Evolutionary conservation across 208 protist genomes (phyloP), one percentile per base, ranked within the genome.

Genomic region (Kentomonas sorsogonicus): DNA sequence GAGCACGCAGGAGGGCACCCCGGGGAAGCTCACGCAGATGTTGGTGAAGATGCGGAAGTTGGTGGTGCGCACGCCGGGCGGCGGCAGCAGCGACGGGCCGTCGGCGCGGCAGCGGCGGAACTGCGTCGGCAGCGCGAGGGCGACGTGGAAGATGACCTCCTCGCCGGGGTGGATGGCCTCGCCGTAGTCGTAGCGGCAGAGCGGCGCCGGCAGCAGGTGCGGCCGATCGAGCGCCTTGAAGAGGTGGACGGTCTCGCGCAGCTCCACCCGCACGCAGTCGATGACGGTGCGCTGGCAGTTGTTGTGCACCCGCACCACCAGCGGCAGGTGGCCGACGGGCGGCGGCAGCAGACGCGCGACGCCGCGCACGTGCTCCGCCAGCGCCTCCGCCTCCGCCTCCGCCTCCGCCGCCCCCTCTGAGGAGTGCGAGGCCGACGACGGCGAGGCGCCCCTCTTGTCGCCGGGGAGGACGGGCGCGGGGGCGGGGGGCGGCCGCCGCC

Each of bases 161-260:
- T 69, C 60, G 9, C 61, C 60, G 3, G 78, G 70, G 3, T 66
- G 71, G 25, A 85, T 85, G 33, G 63, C 41, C 20, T 46, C 36
- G 0, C 57, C 77, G 74, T 85, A 81, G 41, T 85, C 73, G 47
- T 66, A 79, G 26, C 71, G 64, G 11, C 74, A 66, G 54, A 81
- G 70, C 15, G 73, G 71, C 33, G 66, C 65, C 33, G 60, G 59
- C 15, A 75, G 50, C 13, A 44, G 29, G 46, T 44, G 51, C n/a
- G 78, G 69, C 20, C 62, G 59, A 56, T 73, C 72, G n/a, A 85
- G 73, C 10, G 78, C 62, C 53, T 81, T 85, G 66, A 85, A 85
- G 27, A 85, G 53, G 44, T 77, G 60, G 23, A 85, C 61, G 31
- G 44, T 70, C 48, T 71, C 78, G 40, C 68, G 63, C 44, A 85